Conservation (phyloP, 2,329 filamentous ascomycete species). For the Aspergillus awamori region DNA sequence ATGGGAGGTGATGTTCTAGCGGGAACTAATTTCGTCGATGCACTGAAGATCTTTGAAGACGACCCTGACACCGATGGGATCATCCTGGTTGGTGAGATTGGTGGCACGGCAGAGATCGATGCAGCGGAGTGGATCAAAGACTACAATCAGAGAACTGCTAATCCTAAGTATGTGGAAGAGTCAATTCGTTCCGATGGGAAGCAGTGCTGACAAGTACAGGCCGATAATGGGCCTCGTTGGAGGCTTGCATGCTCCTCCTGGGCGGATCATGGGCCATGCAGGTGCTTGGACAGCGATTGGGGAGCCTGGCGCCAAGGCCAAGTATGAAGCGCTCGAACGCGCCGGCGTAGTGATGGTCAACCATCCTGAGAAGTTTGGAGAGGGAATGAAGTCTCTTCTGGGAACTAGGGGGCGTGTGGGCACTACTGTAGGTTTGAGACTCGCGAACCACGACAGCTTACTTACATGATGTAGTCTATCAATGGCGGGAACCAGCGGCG, state of each 20-base stretch:
- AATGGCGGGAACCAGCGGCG: slow-evolving; percentile 48
- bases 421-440: slow-evolving; percentile 23
- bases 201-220: slow-evolving; percentile 42
- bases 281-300: slow-evolving; percentile 71
- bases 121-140: slow-evolving; percentile 74
- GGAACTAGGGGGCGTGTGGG: slow-evolving; percentile 38
- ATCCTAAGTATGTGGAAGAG: slow-evolving; percentile 62
- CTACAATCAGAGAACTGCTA: slow-evolving; percentile 59
- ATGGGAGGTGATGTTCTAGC: slow-evolving; percentile 76
- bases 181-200: not conserved
- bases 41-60: slow-evolving; percentile 65
- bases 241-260: slow-evolving; percentile 64
- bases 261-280: slow-evolving; percentile 76
- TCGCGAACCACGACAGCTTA: not conserved
- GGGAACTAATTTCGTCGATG: slow-evolving; percentile 75
- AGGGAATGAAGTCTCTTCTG: slow-evolving; percentile 66
- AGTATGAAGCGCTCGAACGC: slow-evolving; percentile 66
- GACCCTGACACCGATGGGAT: slow-evolving; percentile 72
- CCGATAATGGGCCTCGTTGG: slow-evolving; percentile 74
- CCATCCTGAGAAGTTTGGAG: slow-evolving; percentile 75
- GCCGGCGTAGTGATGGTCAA: slow-evolving; percentile 72
- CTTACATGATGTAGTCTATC: slow-evolving; percentile 20
- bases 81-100: slow-evolving; percentile 72
- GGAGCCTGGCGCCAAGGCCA: slow-evolving; percentile 66
- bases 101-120: slow-evolving; percentile 69